A percentile compares a stretch with the other conserved stretches of the same genome.
Conservation (phyloP, 148 eudicot genomes). For the Rhododendron williamsianum region DNA sequence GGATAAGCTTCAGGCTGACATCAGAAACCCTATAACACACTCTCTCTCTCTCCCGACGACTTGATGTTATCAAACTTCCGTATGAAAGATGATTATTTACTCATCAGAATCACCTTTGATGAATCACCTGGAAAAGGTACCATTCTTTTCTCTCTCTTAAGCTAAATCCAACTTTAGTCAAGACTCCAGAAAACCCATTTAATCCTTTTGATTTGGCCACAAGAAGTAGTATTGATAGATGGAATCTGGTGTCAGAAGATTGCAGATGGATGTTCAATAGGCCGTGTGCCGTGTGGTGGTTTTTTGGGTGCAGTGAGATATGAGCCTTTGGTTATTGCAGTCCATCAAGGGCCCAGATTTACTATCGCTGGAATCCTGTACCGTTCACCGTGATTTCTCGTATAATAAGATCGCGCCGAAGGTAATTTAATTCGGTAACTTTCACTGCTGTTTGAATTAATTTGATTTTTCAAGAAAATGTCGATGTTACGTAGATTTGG, state of each 20-base stretch:
- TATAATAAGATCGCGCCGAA: no score
- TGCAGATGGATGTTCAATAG: background rate
- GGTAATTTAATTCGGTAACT: no score
- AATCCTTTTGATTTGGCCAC: no score
- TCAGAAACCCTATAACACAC: no score
- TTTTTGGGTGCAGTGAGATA: background rate
- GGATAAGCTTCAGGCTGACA: no score
- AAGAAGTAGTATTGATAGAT: background rate
- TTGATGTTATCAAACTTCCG: background rate
- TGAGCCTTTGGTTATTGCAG: background rate
- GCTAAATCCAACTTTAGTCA: background rate
- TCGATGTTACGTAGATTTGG: no score
- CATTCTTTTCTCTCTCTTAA: background rate
- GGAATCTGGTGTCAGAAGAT: background rate
- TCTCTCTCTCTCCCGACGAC: background rate
- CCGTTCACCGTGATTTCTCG: background rate
- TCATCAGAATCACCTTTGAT: background rate
- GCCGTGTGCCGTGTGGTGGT: background rate
- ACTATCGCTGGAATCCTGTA: no score
- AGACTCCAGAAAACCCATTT: background rate
- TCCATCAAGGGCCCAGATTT: no score
- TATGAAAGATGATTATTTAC: no score
- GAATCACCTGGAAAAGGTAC: background rate
- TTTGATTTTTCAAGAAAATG: no score
- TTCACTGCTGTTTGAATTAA: no score